phyloP scores from a whole-genome alignment of 306 rosid species.

The Astragalus glycyphyllos region DNA sequence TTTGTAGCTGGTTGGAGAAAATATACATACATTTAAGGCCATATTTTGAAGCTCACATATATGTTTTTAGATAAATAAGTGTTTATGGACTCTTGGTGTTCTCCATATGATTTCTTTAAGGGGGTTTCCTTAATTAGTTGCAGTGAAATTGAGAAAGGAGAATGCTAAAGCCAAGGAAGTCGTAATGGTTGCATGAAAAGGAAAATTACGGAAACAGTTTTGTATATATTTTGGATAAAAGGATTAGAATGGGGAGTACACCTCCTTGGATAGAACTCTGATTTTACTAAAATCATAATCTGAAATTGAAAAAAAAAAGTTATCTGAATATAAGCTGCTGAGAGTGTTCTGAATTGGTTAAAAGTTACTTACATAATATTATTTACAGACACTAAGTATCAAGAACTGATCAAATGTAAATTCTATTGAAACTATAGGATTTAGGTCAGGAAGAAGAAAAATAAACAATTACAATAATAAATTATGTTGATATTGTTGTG shows the following conservation, averaged over 20 bases:
- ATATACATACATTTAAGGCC: not conserved
- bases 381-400: not conserved
- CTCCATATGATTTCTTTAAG: not conserved
- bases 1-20: not conserved
- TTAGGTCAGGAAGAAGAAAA: not conserved
- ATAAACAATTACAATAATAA: too few relatives aligned
- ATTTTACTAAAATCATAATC: not conserved
- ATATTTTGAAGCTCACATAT: not conserved
- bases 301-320: not conserved
- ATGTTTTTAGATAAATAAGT: not conserved
- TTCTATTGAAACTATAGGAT: not conserved
- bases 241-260: not conserved
- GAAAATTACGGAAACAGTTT: not conserved
- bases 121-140: not conserved
- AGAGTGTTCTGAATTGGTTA: too few relatives aligned
- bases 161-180: not conserved
- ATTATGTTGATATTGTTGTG: not conserved
- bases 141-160: slow-evolving; percentile 2
- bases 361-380: too few relatives aligned
- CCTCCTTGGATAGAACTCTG: not conserved
- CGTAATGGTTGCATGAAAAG: not conserved
- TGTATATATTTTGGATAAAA: not conserved
- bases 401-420: not conserved
- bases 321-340: not conserved
- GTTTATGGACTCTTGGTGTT: slow-evolving; percentile 7